Evolutionary conservation across 768 basidiomycete species (phyloP), one percentile per base, ranked within the genome.

Genomic region (Mycena alexandri): DNA sequence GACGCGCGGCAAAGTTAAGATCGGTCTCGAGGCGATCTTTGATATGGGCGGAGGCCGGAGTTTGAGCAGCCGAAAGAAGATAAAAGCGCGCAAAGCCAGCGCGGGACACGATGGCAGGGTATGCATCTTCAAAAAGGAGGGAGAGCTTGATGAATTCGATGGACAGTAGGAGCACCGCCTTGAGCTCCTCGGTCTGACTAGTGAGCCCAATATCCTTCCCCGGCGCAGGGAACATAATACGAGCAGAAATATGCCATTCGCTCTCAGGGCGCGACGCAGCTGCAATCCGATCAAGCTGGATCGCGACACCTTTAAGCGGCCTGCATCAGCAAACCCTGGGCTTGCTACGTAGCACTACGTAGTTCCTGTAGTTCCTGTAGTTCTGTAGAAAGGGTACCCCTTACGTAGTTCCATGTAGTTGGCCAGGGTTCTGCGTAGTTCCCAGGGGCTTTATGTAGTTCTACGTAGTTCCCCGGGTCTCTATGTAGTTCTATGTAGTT

Each of bases 281-380:
- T 54, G 1, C 38, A 19, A 22, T 51, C 50, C 1, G 51, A 2
- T 25, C 21, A 9, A 7, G 17, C 43, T 21, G 21, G 29, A 10
- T 19, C 29, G 3, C 16, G 29, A 16, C 34, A 36, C 34, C 7
- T 12, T 36, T 36, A n/a, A n/a, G n/a, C n/a, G n/a, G 19, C 87
- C 86, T 47, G n/a, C 29, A 29, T 29, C 29, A 29, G 29, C 29
- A 29, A 29, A 29, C 3, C 29, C 29, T 3, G 29, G 29, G 29
- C 6, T 6, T 29, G 29, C 29, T 29, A 29, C 29, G 29, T 29
- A 29, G 29, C 6, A 29, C 29, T 29, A 29, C 29, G 29, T 29
- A 29, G 29, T 3, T 3, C 29, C 29, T 29, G 29, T 29, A 29
- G 29, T 29, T 29, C 3, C 29, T 29, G 29, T 29, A 29, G 29